Base-by-base conservation (phyloP, 768 basidiomycete genomes). In the Phlebiopsis gigantea region DNA sequence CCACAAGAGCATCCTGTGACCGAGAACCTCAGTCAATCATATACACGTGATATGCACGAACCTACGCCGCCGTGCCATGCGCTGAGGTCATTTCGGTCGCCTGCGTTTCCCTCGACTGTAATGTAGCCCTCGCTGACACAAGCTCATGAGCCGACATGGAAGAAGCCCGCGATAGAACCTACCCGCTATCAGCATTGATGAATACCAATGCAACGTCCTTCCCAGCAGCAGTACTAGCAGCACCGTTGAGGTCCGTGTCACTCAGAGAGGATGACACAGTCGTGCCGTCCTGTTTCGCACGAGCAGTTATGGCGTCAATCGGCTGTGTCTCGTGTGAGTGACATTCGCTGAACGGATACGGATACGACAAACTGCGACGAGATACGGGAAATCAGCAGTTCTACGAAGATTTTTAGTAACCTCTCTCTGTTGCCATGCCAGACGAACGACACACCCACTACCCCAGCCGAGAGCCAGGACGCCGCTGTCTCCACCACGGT, bases 391-490 rank as follows among this genome's bases (percentile, higher is more conserved):
- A 41, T 78, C 68, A 5, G 72, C 76, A 0, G 81, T 80, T 42
- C 81, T 79, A 55, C 3, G 19, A 28, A 10, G 46, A n/a, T n/a
- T n/a, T n/a, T n/a, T n/a, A n/a, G n/a, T n/a, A n/a, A n/a, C n/a
- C n/a, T n/a, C n/a, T n/a, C n/a, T n/a, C n/a, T n/a, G n/a, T n/a
- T n/a, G n/a, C n/a, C n/a, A n/a, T n/a, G n/a, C n/a, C n/a, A n/a
- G n/a, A n/a, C n/a, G n/a, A n/a, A n/a, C n/a, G n/a, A 56, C 64
- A 46, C 39, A 67, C 66, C 69, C 74, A 14, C 66, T 67, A 2
- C 74, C 75, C 75, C 75, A 77, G 64, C 84, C 84, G 72, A 84
- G 76, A 0, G 77, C 85, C 3, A 88, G 73, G n/a, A 84, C 80
- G 4, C 84, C 84, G 59, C 77, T 75, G 55, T 82, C 71, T n/a